Base-by-base conservation (phyloP, 1,284 basidiomycete genomes). In the Caloboletus inedulis region DNA sequence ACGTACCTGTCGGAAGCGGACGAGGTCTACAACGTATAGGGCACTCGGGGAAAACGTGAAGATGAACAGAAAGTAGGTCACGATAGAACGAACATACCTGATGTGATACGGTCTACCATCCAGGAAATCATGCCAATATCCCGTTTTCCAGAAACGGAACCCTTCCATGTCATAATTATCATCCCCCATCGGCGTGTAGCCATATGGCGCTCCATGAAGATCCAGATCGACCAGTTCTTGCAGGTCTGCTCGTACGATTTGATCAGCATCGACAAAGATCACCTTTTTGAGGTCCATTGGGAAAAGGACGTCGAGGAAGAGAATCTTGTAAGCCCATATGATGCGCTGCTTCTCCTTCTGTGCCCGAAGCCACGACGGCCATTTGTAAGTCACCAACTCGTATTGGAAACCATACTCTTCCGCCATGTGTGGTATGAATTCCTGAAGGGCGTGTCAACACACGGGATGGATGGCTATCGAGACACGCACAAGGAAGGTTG, bases 261-360 rank as follows among this genome's bases (percentile, higher is more conserved):
- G 92, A 69, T 94, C 92, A 25, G 96, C 96, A 66, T 99, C 96
- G 39, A 99, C 96, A 69, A 99, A 99, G 61, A 99, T 96, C 55
- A 99, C 94, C 68, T 97, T 96, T 74, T 96, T 93, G 48, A 99
- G 80, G 71, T 96, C 92, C 85, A 98, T 91, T 3, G 96, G 96
- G 82, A 99, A 99, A 7, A 99, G 81, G 7, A 98, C 95, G 64
- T 99, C 96, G 27, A 99, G 82, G 81, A 99, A 99, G 35, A 99
- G 82, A 57, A 99, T 99, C 75, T 99, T 99, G 79, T 98, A 98
- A n/a, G 91, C 97, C 96, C 96, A 99, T 62, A 99, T 99, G 52
- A 94, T 90, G 19, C 96, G 82, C 70, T 99, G 96, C 71, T 99
- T 99, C 73, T 99, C 96, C 51, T 86, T 94, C 69, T 98, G 96